Percentiles rank a stretch among this genome's conserved stretches.
These are phyloP conservation scores for Pelargonium cotyledonis DNA, from an alignment of 441 rosid genomes.

Conservation along the genomic window DNA sequence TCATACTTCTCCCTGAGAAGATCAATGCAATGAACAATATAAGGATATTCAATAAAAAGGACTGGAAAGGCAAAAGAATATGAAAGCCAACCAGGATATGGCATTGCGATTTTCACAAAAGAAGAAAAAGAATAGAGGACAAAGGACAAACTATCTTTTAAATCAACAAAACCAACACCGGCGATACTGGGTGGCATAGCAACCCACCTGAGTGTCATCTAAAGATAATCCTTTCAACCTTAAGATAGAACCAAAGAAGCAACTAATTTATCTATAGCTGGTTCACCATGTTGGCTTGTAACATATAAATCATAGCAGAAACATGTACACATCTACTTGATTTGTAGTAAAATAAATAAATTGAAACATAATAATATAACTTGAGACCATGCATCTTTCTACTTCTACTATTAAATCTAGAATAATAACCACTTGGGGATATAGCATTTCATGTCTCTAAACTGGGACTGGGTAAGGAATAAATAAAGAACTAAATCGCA, in stretches of 20 bases:
- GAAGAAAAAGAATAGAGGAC: neutral
- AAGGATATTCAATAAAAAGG: neutral
- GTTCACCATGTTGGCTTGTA: neutral
- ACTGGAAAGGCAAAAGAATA: neutral
- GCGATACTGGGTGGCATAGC: neutral
- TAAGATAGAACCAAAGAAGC: neutral
- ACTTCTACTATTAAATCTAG: neutral
- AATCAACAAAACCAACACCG: neutral
- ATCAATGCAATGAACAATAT: neutral
- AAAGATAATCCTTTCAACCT: neutral
- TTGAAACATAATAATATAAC: neutral
- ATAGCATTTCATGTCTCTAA: neutral
- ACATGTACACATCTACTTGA: neutral
- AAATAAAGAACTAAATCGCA: neutral
- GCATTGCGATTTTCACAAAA: neutral
- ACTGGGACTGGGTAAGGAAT: neutral
- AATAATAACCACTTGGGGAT: neutral
- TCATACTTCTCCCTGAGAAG: constrained; percentile 58
- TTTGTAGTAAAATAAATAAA: constrained; percentile 3
- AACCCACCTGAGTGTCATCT: neutral
- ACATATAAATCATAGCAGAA: neutral
- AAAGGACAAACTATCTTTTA: neutral
- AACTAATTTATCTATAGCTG: no score
- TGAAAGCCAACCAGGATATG: neutral
- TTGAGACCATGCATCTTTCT: neutral